Evolutionary conservation across 73 alveolate species (phyloP).

Genomic region (Paramecium octaurelia): DNA sequence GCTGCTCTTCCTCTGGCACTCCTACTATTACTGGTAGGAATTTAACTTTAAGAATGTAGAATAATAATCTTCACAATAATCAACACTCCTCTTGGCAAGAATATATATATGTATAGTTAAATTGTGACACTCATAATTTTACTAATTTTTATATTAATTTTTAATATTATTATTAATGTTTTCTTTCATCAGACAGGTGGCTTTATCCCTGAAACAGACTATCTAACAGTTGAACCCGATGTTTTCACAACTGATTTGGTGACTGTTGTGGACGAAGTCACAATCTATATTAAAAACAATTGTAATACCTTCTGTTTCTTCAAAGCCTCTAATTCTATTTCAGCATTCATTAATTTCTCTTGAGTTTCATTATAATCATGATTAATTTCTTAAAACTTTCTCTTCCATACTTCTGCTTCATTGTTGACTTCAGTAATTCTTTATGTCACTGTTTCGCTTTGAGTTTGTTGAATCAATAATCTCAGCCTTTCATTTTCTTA

Average conservation of each 20-base stretch:
- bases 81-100: too few relatives aligned
- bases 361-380: neutral
- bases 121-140: neutral
- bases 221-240: conserved; percentile 19
- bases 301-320: conserved; percentile 2
- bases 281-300: neutral
- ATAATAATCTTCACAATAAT: too few relatives aligned
- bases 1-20: too few relatives aligned
- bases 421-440: neutral
- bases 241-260: conserved; percentile 26
- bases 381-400: neutral
- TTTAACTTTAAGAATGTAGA: too few relatives aligned
- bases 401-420: conserved; percentile 37
- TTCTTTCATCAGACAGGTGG: neutral
- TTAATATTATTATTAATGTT: conserved; percentile 2
- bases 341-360: neutral
- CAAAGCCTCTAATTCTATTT: conserved; percentile 22
- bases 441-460: neutral
- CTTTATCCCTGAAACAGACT: neutral
- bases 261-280: neutral
- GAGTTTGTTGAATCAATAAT: neutral
- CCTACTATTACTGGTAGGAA: too few relatives aligned
- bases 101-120: too few relatives aligned
- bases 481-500: neutral
- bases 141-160: neutral